Base-by-base conservation (phyloP, 192 early-diverging fungal genomes). In the Kappamyces sp. region DNA sequence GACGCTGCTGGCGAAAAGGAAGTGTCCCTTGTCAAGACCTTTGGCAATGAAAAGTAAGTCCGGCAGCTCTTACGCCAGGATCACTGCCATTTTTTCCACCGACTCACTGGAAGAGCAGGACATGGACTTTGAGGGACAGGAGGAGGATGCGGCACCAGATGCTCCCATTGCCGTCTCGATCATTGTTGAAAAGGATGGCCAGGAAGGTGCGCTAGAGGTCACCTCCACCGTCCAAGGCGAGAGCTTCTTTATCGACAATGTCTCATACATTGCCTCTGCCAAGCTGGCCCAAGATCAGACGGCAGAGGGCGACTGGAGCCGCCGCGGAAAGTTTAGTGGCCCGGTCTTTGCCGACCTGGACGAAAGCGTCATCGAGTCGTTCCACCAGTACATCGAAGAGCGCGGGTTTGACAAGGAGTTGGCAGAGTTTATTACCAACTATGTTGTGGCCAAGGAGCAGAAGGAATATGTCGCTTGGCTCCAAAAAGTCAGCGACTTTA, bases 401-500 rank as follows among this genome's bases (percentile, higher is more conserved):
- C 90, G 91, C 60, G 87, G 88, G 42, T 84, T 98, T 50, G 84
- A 91, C 62, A 77, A 82, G n/a, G 79, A 77, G 2, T 71, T 94
- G 40, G 85, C 90, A 33, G 74, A 84, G 65, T 94, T 95, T 67
- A 80, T 98, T 48, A 84, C 89, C 50, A 81, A 79, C 63, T 98
- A 88, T 73, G 80, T 93, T 59, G 90, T 93, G 76, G 80, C 79
- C 77, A 98, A 96, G 84, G 94, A 98, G 78, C 91, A 94, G 77
- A 71, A 81, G 57, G 94, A 98, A 79, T 98, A 98, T 69, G 65
- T 80, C 9, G 66, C 77, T 61, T 98, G 94, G 94, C 72, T 98
- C 35, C 72, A 85, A 57, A 78, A 84, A 36, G 83, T 95, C 54
- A 83, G 81, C 58, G 71, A 75, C 22, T 94, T 94, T 67, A 80